phyloP scores from a whole-genome alignment of 306 rosid genomes.

The Morella rubra region DNA sequence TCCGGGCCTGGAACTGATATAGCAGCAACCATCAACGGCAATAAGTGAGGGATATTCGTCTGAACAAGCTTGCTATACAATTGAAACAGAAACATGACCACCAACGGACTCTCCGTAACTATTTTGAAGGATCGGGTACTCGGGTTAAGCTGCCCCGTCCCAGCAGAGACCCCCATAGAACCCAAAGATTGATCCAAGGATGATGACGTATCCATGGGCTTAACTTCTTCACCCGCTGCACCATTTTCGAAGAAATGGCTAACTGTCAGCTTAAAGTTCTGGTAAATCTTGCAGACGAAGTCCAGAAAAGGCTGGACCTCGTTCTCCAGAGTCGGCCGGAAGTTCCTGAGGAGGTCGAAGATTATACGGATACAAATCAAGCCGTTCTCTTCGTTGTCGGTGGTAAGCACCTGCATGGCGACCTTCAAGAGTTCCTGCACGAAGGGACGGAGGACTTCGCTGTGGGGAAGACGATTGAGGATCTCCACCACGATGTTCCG shows the following conservation, averaged over 20 bases:
- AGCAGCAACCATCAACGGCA: conserved; percentile 97
- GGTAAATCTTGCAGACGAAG: conserved; percentile 91
- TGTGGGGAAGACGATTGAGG: conserved; percentile 92
- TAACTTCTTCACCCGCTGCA: conserved; percentile 57
- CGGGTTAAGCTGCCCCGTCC: conserved; percentile 79
- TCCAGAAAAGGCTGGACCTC: conserved; percentile 97
- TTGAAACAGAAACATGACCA: conserved; percentile 97
- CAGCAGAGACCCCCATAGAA: conserved; percentile 39
- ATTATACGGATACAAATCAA: conserved; percentile 84
- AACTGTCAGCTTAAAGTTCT: conserved; percentile 78
- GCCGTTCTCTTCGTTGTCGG: conserved; percentile 95
- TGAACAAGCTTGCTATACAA: conserved; percentile 92
- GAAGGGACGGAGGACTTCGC: conserved; percentile 96
- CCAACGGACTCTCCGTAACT: conserved; percentile 95
- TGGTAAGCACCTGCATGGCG: conserved; percentile 90
- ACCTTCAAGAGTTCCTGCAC: conserved; percentile 96
- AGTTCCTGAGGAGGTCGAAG: conserved; percentile 92
- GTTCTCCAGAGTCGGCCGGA: conserved; percentile 79
- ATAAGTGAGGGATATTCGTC: conserved; percentile 83
- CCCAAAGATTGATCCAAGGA: conserved; percentile 60
- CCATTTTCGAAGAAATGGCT: conserved; percentile 82
- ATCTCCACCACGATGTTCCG: conserved; percentile 92
- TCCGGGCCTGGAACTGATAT: conserved; percentile 98
- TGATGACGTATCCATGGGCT: conserved; percentile 70
- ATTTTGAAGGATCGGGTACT: conserved; percentile 93